These are phyloP conservation scores for Alternaria incomplexa DNA, from an alignment of 2,329 filamentous ascomycete genomes.

Conservation along the genomic window DNA sequence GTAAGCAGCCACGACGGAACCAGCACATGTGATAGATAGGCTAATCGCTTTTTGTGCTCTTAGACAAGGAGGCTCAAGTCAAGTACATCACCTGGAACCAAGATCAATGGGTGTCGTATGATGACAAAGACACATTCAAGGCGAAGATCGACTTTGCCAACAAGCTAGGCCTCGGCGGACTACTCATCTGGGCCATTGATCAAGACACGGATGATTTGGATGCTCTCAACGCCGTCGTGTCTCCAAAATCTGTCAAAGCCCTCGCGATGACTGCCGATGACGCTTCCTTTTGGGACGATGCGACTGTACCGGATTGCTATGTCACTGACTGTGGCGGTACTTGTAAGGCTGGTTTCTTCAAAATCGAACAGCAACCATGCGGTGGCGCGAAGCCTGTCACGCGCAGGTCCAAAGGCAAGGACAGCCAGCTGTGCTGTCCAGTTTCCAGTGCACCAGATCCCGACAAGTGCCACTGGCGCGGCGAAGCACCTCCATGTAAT, in stretches of 20 bases:
- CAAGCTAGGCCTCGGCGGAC: conserved; percentile 9
- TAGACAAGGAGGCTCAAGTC: conserved; percentile 17
- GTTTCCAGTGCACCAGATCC: conserved; percentile 28
- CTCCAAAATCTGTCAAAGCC: conserved; percentile 4
- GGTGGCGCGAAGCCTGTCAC: conserved; percentile 23
- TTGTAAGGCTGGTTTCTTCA: conserved; percentile 38
- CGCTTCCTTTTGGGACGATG: conserved; percentile 15
- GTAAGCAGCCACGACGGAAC: no score
- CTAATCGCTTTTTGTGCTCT: no score
- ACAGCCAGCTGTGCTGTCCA: conserved; percentile 1
- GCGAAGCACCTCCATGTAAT: conserved; percentile 28
- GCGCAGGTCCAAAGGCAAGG: background rate
- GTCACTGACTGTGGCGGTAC: conserved; percentile 36
- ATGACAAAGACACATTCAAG: conserved; percentile 49
- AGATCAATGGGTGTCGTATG: conserved; percentile 37
- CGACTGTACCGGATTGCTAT: conserved; percentile 31
- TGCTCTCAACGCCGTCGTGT: conserved; percentile 8
- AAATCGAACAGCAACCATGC: conserved; percentile 37
- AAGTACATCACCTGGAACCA: conserved; percentile 30
- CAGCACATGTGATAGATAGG: no score
- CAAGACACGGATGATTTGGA: background rate
- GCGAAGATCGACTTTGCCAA: conserved; percentile 56
- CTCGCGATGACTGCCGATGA: conserved; percentile 7
- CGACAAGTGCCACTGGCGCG: conserved; percentile 43
- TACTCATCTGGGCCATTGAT: conserved; percentile 1